phyloP scores from a whole-genome alignment of 768 basidiomycete species.

The Solioccasus polychromus region DNA sequence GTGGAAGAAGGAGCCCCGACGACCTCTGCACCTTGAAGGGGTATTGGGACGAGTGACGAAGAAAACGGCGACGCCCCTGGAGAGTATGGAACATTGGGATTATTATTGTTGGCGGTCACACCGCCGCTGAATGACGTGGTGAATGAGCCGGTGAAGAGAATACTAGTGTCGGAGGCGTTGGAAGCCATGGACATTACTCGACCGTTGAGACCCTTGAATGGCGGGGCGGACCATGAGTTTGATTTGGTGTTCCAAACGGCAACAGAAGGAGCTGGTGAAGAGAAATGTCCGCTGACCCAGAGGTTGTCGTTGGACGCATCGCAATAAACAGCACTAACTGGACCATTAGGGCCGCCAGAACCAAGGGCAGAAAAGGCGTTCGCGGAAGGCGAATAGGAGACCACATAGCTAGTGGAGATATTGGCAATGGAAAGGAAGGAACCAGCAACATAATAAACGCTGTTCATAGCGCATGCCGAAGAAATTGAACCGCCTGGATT shows the following conservation, averaged over 20 bases:
- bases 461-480: conserved; percentile 68
- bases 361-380: conserved; percentile 61
- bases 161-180: conserved; percentile 64
- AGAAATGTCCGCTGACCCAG: conserved; percentile 79
- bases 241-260: conserved; percentile 68
- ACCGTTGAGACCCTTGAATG: conserved; percentile 75
- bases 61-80: conserved; percentile 81
- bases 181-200: conserved; percentile 74
- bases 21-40: conserved; percentile 55
- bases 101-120: conserved; percentile 56
- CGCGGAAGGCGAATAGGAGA: conserved; percentile 64
- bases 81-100: conserved; percentile 84
- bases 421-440: conserved; percentile 72
- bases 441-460: conserved; percentile 78
- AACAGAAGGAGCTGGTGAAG: conserved; percentile 62
- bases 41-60: conserved; percentile 82
- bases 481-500: conserved; percentile 75
- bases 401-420: conserved; percentile 65
- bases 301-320: conserved; percentile 61
- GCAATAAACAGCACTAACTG: conserved; percentile 74
- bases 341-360: conserved; percentile 68
- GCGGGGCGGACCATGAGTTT: conserved; percentile 69
- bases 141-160: conserved; percentile 91
- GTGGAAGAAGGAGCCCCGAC: conserved; percentile 63
- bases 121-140: conserved; percentile 65